phyloP scores from a whole-genome alignment of 1,284 basidiomycete species.

The Bondarzewia mesenterica region DNA sequence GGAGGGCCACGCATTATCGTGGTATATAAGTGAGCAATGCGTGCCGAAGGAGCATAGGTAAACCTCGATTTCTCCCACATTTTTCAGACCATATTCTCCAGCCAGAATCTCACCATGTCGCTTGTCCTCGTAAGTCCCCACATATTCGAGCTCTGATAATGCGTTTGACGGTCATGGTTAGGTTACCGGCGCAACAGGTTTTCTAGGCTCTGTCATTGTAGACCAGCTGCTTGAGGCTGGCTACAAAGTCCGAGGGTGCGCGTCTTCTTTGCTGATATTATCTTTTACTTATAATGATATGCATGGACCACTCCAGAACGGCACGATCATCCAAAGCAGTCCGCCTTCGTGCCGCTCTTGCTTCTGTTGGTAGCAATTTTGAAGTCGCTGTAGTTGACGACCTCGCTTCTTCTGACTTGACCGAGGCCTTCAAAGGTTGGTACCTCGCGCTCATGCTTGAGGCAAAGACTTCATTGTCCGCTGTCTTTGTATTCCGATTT shows the following conservation, averaged over 20 bases:
- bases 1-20: no score
- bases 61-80: no score
- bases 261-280: neutral
- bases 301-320: neutral
- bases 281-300: neutral
- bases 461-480: neutral
- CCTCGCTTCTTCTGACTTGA: neutral
- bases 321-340: neutral
- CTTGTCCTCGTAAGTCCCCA: neutral
- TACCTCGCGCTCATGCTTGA: neutral
- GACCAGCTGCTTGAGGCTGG: slow-evolving; percentile 1
- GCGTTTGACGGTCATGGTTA: neutral
- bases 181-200: neutral
- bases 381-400: neutral
- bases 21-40: no score
- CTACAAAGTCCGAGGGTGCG: slow-evolving; percentile 1
- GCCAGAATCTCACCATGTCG: neutral
- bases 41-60: no score
- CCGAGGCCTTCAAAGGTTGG: neutral
- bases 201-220: neutral
- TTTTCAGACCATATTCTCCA: no score
- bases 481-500: neutral
- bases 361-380: neutral
- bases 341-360: neutral
- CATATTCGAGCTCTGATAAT: neutral